Evolutionary conservation across 495 filamentous ascomycete genomes (phyloP).

Genomic region (Podospora bellae-mahoneyi): DNA sequence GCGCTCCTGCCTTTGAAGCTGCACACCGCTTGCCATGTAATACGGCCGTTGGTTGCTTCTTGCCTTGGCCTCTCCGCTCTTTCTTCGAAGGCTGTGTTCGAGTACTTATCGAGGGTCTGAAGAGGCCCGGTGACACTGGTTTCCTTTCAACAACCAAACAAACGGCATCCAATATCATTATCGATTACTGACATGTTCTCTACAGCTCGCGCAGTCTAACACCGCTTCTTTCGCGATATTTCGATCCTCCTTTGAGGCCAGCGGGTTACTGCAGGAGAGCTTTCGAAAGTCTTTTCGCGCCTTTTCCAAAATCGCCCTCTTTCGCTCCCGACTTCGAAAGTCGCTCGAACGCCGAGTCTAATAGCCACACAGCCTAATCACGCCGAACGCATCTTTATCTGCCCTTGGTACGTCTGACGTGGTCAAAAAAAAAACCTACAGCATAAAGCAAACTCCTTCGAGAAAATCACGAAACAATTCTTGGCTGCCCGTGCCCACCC

Average conservation of each 20-base stretch:
- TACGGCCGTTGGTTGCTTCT: neutral
- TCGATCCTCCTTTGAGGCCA: slow-evolving; percentile 79
- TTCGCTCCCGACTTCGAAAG: slow-evolving; percentile 40
- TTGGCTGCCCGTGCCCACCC: slow-evolving; percentile 14
- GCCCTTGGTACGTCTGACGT: slow-evolving; percentile 17
- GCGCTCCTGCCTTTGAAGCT: neutral
- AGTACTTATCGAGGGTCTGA: neutral
- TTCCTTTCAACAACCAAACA: neutral
- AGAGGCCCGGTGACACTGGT: neutral
- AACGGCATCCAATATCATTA: neutral
- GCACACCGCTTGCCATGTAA: neutral
- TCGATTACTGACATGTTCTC: neutral
- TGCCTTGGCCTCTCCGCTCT: neutral
- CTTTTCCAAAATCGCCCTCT: slow-evolving; percentile 41
- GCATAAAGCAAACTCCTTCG: slow-evolving; percentile 26
- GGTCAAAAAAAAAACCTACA: neutral
- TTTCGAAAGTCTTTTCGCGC: slow-evolving; percentile 41
- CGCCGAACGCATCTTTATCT: slow-evolving; percentile 10
- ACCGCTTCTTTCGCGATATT: slow-evolving; percentile 35
- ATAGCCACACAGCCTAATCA: slow-evolving; percentile 16
- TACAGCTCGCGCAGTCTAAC: slow-evolving; percentile 29
- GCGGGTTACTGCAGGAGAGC: slow-evolving; percentile 84
- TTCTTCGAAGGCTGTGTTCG: neutral
- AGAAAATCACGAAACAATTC: slow-evolving; percentile 29
- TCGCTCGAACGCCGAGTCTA: slow-evolving; percentile 27